Percentiles rank a stretch among this genome's conserved stretches.
Conservation (phyloP, 305 asterid genomes). For the Solanum hybrid region DNA sequence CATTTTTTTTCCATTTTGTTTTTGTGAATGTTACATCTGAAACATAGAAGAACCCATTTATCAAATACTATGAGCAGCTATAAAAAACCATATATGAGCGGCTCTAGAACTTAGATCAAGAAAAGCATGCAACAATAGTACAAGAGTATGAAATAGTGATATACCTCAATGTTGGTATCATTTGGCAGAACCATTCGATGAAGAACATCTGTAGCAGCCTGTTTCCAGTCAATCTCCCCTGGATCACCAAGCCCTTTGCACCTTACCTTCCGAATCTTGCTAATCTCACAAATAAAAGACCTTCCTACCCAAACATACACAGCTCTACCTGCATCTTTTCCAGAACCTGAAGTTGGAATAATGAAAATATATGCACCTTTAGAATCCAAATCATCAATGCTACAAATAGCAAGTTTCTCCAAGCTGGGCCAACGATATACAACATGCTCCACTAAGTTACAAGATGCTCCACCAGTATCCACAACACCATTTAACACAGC, state of each 20-base stretch:
- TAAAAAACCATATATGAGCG: not conserved
- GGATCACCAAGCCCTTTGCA: conserved; percentile 13
- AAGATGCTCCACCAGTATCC: conserved; percentile 17
- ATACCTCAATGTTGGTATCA: conserved; percentile 34
- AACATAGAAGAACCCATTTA: not conserved
- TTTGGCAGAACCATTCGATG: conserved; percentile 29
- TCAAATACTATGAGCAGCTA: not conserved
- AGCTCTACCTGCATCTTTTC: conserved; percentile 12
- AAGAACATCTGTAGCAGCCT: conserved; percentile 23
- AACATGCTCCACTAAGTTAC: conserved; percentile 13
- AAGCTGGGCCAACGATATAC: conserved; percentile 36
- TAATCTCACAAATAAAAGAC: conserved; percentile 16
- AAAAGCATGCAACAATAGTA: not conserved
- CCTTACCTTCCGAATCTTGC: conserved; percentile 7
- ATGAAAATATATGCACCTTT: conserved; percentile 27
- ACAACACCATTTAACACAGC: conserved; percentile 6
- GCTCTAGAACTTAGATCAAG: not conserved
- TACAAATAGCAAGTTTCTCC: conserved; percentile 23
- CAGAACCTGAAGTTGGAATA: conserved; percentile 14
- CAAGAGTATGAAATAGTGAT: not conserved
- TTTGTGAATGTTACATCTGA: not conserved
- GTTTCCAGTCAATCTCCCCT: conserved; percentile 29
- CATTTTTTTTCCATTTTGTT: not conserved
- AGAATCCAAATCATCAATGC: conserved; percentile 26
- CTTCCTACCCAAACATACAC: conserved; percentile 39